A percentile compares a stretch with the other conserved stretches of the same genome.
phyloP scores from a whole-genome alignment of 768 basidiomycete species.

The Xanthoconium purpureum region DNA sequence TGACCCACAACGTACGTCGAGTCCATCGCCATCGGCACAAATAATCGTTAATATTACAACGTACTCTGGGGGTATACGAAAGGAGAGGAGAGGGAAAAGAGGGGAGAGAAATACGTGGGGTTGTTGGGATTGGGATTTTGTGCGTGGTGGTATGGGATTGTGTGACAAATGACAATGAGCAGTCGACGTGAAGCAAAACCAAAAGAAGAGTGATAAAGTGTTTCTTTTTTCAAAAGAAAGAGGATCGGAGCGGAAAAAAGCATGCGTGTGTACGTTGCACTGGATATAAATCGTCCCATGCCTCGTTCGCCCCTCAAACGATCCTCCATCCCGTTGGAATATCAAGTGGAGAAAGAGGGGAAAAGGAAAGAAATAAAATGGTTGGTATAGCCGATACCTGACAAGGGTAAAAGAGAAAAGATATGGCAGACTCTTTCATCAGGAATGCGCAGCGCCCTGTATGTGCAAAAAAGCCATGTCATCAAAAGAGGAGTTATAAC shows the following conservation, averaged over 20 bases:
- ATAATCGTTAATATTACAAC: slow-evolving; percentile 5
- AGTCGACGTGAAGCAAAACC: too few relatives aligned
- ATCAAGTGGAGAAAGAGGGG: background rate
- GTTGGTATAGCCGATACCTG: slow-evolving; percentile 21
- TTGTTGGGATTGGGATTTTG: background rate
- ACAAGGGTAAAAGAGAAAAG: background rate
- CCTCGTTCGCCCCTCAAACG: slow-evolving; percentile 7
- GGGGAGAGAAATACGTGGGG: too few relatives aligned
- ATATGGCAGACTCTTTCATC: slow-evolving; percentile 22
- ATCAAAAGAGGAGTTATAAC: slow-evolving; percentile 23
- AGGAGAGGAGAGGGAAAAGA: background rate
- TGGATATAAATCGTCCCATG: slow-evolving; percentile 11
- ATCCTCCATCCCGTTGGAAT: slow-evolving; percentile 13
- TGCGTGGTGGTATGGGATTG: background rate
- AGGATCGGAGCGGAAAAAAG: background rate
- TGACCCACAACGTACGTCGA: background rate
- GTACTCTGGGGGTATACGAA: slow-evolving; percentile 5
- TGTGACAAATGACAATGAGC: background rate
- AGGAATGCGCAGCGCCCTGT: slow-evolving; percentile 33
- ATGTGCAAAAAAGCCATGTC: slow-evolving; percentile 20
- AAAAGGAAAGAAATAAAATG: slow-evolving; percentile 2
- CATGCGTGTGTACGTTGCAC: background rate
- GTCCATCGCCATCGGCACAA: background rate
- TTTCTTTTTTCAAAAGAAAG: background rate
- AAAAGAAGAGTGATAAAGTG: background rate